Conservation (phyloP, 257 asterid genomes). For the Mentha longifolia region DNA sequence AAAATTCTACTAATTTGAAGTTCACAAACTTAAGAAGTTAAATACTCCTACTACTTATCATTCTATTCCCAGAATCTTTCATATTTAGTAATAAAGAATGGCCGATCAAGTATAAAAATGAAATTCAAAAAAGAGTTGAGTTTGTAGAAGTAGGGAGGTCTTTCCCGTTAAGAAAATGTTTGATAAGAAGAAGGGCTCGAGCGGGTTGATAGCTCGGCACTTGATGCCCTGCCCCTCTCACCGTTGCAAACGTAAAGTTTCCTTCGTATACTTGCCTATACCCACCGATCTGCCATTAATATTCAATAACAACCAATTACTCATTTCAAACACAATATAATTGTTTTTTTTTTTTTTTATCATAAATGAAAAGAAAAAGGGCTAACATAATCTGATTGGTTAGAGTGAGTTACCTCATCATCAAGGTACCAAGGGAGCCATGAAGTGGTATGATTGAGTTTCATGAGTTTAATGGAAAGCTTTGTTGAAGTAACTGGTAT, state of each 20-base stretch:
- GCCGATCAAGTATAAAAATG: too few species aligned
- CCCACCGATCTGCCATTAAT: conserved; percentile 66
- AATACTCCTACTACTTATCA: too few species aligned
- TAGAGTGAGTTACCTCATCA: conserved; percentile 44
- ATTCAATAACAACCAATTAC: conserved; percentile 41
- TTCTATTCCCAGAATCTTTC: too few species aligned
- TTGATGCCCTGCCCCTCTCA: conserved; percentile 87
- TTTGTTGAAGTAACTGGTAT: conserved; percentile 73
- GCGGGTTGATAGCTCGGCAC: conserved; percentile 79
- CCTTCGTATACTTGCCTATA: conserved; percentile 54
- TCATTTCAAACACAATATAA: neutral
- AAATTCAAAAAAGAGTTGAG: neutral
- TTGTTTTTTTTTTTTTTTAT: too few species aligned
- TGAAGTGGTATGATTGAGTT: conserved; percentile 34
- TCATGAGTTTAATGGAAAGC: conserved; percentile 54
- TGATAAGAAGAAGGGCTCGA: conserved; percentile 59
- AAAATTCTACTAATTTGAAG: too few species aligned
- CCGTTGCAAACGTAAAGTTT: conserved; percentile 67
- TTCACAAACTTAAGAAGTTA: too few species aligned
- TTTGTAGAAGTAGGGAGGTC: conserved; percentile 44
- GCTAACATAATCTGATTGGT: too few species aligned
- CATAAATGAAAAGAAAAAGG: conserved; percentile 22
- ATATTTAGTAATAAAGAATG: too few species aligned
- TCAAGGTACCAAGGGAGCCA: conserved; percentile 73
- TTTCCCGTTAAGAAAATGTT: conserved; percentile 56